phyloP scores from a whole-genome alignment of 2,329 filamentous ascomycete genomes.

The Emydomyces testavorans region DNA sequence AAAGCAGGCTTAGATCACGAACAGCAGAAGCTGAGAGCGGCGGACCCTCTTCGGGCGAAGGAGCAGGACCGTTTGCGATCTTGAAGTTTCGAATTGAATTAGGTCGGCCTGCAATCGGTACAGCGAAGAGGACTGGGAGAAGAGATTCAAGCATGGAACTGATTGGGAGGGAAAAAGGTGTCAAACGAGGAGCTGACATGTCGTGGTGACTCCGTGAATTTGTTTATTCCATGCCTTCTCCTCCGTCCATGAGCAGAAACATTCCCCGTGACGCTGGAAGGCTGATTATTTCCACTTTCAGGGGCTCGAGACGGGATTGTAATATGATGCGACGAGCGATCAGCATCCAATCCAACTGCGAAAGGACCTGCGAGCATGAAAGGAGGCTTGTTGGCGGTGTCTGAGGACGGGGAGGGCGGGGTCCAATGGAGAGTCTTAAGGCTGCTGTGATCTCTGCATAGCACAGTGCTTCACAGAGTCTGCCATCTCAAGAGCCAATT shows the following conservation, averaged over 20 bases:
- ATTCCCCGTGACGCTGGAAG: conserved; percentile 1
- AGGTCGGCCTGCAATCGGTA: conserved; percentile 3
- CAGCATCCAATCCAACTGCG: conserved; percentile 4
- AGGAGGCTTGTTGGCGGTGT: background rate
- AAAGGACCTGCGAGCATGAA: background rate
- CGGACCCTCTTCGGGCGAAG: conserved; percentile 50
- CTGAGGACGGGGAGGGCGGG: background rate
- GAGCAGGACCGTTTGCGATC: conserved; percentile 47
- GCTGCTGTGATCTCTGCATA: background rate
- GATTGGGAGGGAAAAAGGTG: background rate
- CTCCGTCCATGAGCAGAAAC: background rate
- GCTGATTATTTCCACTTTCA: conserved; percentile 7
- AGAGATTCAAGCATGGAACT: conserved; percentile 1
- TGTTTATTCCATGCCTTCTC: conserved; percentile 6
- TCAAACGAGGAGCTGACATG: conserved; percentile 3
- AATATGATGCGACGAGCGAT: conserved; percentile 1
- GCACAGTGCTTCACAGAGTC: background rate
- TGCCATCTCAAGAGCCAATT: background rate
- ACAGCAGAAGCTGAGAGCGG: conserved; percentile 48
- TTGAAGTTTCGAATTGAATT: conserved; percentile 23
- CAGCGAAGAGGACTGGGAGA: conserved; percentile 2
- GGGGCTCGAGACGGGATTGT: background rate
- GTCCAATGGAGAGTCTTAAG: background rate
- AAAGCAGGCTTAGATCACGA: conserved; percentile 54
- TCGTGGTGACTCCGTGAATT: background rate